Evolutionary conservation across 2,329 filamentous ascomycete species (phyloP).

Genomic region (Cladophialophora yegresii): DNA sequence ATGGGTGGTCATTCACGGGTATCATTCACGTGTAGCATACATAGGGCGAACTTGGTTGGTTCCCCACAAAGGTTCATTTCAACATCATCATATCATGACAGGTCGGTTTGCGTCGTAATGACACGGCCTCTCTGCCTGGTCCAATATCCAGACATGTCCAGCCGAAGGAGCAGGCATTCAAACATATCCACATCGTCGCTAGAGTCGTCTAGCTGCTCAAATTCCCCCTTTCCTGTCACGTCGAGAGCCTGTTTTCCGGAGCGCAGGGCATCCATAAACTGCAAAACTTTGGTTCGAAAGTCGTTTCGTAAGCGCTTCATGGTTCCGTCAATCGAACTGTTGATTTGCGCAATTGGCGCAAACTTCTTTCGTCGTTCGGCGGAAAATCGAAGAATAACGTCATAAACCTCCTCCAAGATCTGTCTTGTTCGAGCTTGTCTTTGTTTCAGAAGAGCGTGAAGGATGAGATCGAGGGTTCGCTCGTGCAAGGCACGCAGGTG

Average conservation of each 20-base stretch:
- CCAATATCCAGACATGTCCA: conserved; percentile 71
- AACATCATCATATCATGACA: background rate
- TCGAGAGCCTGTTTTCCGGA: conserved; percentile 56
- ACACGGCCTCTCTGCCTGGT: background rate
- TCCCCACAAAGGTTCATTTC: background rate
- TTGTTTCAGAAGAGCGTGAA: conserved; percentile 71
- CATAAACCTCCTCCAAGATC: conserved; percentile 75
- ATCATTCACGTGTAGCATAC: background rate
- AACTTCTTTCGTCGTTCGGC: conserved; percentile 38
- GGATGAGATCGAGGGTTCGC: conserved; percentile 70
- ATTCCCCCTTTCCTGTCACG: conserved; percentile 39
- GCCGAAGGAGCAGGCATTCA: conserved; percentile 65
- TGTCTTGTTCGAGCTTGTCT: conserved; percentile 72
- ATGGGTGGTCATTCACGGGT: background rate
- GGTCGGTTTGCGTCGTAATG: background rate
- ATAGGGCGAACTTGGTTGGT: background rate
- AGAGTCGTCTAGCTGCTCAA: conserved; percentile 37
- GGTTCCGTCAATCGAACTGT: conserved; percentile 43
- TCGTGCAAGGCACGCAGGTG: conserved; percentile 71
- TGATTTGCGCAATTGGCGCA: conserved; percentile 33
- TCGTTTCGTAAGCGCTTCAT: conserved; percentile 59
- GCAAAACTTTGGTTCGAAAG: conserved; percentile 70
- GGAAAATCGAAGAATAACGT: conserved; percentile 69
- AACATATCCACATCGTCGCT: conserved; percentile 53
- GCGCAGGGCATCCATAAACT: conserved; percentile 73